Evolutionary conservation across 768 basidiomycete species (phyloP), one percentile per base, ranked within the genome.

Genomic region (Lepiota subincarnata): DNA sequence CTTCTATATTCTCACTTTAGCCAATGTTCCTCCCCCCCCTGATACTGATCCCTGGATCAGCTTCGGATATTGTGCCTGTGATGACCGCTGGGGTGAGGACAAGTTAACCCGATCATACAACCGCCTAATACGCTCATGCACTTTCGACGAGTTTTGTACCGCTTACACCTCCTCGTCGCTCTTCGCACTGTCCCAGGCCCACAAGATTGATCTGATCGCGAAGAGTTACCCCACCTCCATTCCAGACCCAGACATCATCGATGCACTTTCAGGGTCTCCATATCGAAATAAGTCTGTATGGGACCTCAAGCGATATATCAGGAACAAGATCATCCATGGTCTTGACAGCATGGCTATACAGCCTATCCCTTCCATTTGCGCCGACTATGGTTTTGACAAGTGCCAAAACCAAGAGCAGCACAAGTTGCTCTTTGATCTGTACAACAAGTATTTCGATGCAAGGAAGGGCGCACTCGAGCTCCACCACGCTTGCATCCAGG

Each of bases 331-430:
- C n/a, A 11, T 48, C 10, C 47, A 60, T 28, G 37, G 49, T 2
- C 38, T 39, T 11, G 50, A 59, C 28, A 34, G 19, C 55, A 26
- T 10, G 38, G 50, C 19, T 7, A 60, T 11, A 26, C 22, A 3
- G 61, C 26, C 3, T 28, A 28, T 4, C 7, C 55, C 6, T 58
- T 13, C 62, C 3, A 49, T 64, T 4, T 1, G 5, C 0, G 61
- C 52, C 18, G 70, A 74, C 58, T 74, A 73, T 28, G 73, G 73
- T 8, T 74, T 71, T 55, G 46, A 50, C 8, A 70, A 71, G 50
- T 74, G 73, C 57, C 58, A 49, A 34, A 59, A 55, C 13, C 55
- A 53, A 13, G 59, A 50, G 18, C 70, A 73, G 41, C 43, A 48
- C 10, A 42, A 58, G 26, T 55, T 61, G 24, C 58, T 76, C 48